Conservation (phyloP, 2,329 filamentous ascomycete species). For the Chrysoporthe puriensis region DNA sequence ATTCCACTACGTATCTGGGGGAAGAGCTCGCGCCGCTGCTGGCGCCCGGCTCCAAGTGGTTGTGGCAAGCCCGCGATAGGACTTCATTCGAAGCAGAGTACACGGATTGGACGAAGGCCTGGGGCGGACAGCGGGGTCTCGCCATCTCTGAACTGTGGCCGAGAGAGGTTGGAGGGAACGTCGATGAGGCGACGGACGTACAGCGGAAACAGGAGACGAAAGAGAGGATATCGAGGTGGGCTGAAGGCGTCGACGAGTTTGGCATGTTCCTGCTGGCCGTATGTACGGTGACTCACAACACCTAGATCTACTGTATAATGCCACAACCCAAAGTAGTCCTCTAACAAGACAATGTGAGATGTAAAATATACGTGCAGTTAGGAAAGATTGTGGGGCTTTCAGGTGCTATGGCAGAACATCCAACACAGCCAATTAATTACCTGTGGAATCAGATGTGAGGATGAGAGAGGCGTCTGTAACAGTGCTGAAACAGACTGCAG, state of each 20-base stretch:
- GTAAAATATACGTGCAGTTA: too few species aligned
- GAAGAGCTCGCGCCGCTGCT: slow-evolving; percentile 15
- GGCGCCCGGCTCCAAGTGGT: neutral
- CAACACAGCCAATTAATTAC: too few species aligned
- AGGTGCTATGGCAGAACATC: too few species aligned
- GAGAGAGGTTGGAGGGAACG: neutral
- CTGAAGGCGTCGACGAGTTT: slow-evolving; percentile 9
- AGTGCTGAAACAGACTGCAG: slow-evolving; percentile 17
- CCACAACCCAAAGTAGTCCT: too few species aligned
- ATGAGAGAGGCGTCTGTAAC: slow-evolving; percentile 8
- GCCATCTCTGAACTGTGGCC: slow-evolving; percentile 1
- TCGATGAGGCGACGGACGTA: neutral
- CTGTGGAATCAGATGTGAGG: neutral
- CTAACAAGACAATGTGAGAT: too few species aligned
- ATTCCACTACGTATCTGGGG: slow-evolving; percentile 1
- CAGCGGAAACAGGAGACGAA: neutral
- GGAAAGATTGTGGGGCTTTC: too few species aligned
- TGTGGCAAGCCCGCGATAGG: slow-evolving; percentile 10
- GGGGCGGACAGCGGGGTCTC: neutral
- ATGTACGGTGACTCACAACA: slow-evolving; percentile 6
- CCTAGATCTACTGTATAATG: neutral
- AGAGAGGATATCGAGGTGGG: neutral
- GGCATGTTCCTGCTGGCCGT: slow-evolving; percentile 16
- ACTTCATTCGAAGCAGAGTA: neutral
- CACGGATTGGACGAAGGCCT: neutral